A percentile compares a stretch with the other conserved stretches of the same genome.
phyloP scores from a whole-genome alignment of 495 filamentous ascomycete species.

The Annulohypoxylon maeteangense region DNA sequence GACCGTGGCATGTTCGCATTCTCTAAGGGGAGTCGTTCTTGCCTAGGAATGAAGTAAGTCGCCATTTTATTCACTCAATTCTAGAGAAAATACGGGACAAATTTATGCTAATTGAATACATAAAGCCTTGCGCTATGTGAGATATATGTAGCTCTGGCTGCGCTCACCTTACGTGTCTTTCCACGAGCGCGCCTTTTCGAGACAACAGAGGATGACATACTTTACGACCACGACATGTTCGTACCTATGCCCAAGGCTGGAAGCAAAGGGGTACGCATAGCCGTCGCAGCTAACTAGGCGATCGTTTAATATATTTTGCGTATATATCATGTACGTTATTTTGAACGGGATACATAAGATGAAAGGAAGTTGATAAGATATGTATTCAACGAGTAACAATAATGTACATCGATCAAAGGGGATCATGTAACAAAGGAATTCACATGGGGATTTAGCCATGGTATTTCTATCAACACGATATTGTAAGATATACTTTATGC shows the following conservation, averaged over 20 bases:
- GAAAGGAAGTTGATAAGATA: not conserved
- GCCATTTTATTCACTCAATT: not conserved
- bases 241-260: conserved; percentile 49
- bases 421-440: not conserved
- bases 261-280: conserved; percentile 51
- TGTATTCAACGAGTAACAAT: too few species aligned
- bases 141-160: conserved; percentile 46
- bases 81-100: not conserved
- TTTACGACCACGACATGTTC: conserved; percentile 52
- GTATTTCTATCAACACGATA: too few species aligned
- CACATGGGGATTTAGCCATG: too few species aligned
- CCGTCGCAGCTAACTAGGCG: not conserved
- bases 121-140: conserved; percentile 51
- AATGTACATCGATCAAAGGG: not conserved
- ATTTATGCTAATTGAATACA: not conserved
- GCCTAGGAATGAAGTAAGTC: conserved; percentile 32
- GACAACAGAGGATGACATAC: conserved; percentile 53
- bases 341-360: not conserved
- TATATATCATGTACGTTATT: not conserved
- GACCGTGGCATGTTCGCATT: conserved; percentile 21
- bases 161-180: conserved; percentile 44
- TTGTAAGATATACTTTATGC: too few species aligned
- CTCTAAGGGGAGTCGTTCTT: conserved; percentile 23
- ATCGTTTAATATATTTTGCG: not conserved
- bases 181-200: conserved; percentile 51